Conservation (phyloP, 176 grass and related monocot genomes). For the Canna indica region DNA sequence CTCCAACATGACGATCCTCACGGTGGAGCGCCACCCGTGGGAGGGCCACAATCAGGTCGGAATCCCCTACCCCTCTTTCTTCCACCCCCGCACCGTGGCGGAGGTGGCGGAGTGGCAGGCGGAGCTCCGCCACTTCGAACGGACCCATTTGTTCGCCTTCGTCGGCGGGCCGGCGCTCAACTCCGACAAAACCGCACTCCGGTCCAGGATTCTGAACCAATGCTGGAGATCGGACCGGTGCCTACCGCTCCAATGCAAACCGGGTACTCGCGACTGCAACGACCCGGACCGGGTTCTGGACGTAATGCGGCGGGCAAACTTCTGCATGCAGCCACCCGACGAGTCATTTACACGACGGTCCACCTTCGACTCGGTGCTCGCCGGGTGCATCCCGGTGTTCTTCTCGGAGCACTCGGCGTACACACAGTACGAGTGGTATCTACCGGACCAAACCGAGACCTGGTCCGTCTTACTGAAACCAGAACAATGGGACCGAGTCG, state of each 20-base stretch:
- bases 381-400: constrained; percentile 25
- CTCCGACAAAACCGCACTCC: not conserved
- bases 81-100: constrained; percentile 5
- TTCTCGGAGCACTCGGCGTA: constrained; percentile 6
- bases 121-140: not conserved
- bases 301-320: constrained; percentile 5
- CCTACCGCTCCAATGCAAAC: constrained; percentile 19
- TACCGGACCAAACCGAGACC: constrained; percentile 4
- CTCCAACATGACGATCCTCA: constrained; percentile 3
- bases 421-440: constrained; percentile 16
- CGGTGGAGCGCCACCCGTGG: constrained; percentile 1
- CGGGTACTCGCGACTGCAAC: not conserved
- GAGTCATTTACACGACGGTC: constrained; percentile 8
- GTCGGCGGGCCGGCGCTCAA: not conserved
- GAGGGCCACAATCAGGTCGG: constrained; percentile 1
- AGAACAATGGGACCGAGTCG: constrained; percentile 1
- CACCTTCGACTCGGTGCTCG: constrained; percentile 14
- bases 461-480: constrained; percentile 26
- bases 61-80: constrained; percentile 15
- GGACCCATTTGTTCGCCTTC: constrained; percentile 9
- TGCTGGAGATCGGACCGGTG: constrained; percentile 14
- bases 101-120: constrained; percentile 8
- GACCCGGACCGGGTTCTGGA: not conserved
- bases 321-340: constrained; percentile 19
- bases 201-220: not conserved